Evolutionary conservation across 306 rosid genomes (phyloP).

Genomic region (Medicago truncatula): MtrunA17r5.0-ANR NC_053042.1:16028001-16028500

Average conservation of each 20-base stretch:
- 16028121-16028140: neutral
- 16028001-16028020: constrained; percentile 10
- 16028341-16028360: neutral
- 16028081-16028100: constrained; percentile 9
- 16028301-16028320: constrained; percentile 4
- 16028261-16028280: constrained; percentile 7
- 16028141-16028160: neutral
- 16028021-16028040: constrained; percentile 1
- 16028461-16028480: constrained; percentile 84
- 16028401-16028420: constrained; percentile 62
- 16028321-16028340: constrained; percentile 20
- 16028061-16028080: constrained; percentile 10
- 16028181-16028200: neutral
- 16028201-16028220: neutral
- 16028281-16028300: constrained; percentile 22
- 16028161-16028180: neutral
- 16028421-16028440: constrained; percentile 74
- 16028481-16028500: constrained; percentile 55
- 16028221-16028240: neutral
- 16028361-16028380: constrained; percentile 17
- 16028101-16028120: neutral
- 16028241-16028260: constrained; percentile 4
- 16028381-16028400: neutral
- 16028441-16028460: constrained; percentile 74
- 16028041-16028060: constrained; percentile 13